phyloP scores from a whole-genome alignment of 148 eudicot genomes.

The Fagopyrum tataricum region DNA sequence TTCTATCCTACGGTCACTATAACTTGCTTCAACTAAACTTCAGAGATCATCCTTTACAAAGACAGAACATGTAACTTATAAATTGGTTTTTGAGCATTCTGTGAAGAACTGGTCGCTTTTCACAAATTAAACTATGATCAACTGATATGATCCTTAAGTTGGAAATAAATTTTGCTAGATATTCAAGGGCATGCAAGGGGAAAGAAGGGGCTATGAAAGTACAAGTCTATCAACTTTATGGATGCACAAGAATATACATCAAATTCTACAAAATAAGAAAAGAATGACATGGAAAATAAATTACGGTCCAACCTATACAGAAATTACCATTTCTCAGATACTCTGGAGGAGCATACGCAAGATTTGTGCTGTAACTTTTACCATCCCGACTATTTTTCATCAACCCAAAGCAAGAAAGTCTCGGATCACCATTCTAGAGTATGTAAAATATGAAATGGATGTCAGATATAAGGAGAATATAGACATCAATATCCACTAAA shows the following conservation, averaged over 20 bases:
- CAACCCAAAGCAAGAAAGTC: slow-evolving; percentile 17
- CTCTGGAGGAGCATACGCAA: slow-evolving; percentile 20
- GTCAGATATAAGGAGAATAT: not conserved
- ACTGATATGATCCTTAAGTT: not conserved
- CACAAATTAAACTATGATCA: not conserved
- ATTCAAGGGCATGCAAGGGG: not conserved
- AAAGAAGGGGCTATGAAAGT: not conserved
- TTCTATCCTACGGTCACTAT: not conserved
- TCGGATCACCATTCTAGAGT: slow-evolving; percentile 18
- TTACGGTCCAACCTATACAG: not conserved
- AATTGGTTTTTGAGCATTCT: not conserved
- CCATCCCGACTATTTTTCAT: slow-evolving; percentile 20
- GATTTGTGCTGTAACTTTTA: slow-evolving; percentile 21
- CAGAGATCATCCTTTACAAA: not conserved
- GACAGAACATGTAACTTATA: not conserved
- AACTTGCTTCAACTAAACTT: not conserved
- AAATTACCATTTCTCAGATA: slow-evolving; percentile 19
- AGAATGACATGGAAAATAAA: not conserved
- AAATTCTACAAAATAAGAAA: not conserved
- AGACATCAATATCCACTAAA: not conserved
- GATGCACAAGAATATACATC: not conserved
- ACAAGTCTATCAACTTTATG: not conserved
- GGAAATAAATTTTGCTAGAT: not conserved
- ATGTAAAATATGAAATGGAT: not conserved
- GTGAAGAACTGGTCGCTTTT: not conserved